Conservation (phyloP, 768 basidiomycete species). For the Mycena floridula region DNA sequence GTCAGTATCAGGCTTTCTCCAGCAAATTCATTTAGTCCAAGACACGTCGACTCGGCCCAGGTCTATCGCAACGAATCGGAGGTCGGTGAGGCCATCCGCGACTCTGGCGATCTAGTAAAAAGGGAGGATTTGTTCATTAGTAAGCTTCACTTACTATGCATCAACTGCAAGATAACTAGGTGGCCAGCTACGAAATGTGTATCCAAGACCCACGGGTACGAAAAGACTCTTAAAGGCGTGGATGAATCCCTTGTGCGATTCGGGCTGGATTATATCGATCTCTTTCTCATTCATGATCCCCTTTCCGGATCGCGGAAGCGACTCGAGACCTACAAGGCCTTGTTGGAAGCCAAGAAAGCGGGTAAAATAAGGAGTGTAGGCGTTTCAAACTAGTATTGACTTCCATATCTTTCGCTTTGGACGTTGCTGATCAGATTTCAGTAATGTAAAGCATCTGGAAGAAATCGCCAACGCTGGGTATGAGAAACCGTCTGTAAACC, state of each 20-base stretch:
- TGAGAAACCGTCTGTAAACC: constrained; percentile 69
- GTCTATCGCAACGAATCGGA: constrained; percentile 59
- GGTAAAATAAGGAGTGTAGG: constrained; percentile 73
- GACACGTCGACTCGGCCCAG: constrained; percentile 73
- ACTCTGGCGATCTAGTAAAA: constrained; percentile 44
- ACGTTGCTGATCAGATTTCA: constrained; percentile 17
- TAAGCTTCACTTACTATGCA: constrained; percentile 22
- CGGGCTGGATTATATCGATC: constrained; percentile 56
- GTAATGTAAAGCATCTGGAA: constrained; percentile 65
- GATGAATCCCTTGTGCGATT: constrained; percentile 56
- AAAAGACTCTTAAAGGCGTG: constrained; percentile 50
- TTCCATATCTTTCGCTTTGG: neutral
- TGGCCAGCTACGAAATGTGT: constrained; percentile 58
- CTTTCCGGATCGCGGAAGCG: constrained; percentile 56
- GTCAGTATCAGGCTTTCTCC: neutral
- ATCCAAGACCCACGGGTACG: constrained; percentile 56
- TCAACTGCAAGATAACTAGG: constrained; percentile 2
- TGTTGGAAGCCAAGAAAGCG: constrained; percentile 51
- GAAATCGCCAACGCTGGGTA: constrained; percentile 62
- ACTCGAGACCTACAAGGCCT: constrained; percentile 65
- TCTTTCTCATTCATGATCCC: constrained; percentile 78
- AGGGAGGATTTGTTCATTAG: constrained; percentile 70
- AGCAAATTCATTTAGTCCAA: constrained; percentile 14
- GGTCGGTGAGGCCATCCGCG: constrained; percentile 54
- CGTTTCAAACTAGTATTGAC: constrained; percentile 74